Evolutionary conservation across 495 filamentous ascomycete genomes (phyloP).

Genomic region (Aspergillus incahuasiensis): DNA sequence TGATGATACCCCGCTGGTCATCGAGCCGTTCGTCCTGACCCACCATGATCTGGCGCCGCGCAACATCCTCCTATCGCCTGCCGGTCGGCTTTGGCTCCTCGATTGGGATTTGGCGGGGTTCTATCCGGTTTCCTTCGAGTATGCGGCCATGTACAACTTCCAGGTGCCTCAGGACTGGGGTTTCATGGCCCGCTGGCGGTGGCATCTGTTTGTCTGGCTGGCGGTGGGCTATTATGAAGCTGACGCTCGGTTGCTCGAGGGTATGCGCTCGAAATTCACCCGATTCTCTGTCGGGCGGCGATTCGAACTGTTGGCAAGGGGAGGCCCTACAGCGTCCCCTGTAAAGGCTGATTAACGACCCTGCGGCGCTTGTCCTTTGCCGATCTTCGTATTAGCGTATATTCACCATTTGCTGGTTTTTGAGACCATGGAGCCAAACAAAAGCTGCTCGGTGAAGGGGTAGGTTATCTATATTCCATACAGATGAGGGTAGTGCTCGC

Average conservation of each 20-base stretch:
- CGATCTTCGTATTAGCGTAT: no score
- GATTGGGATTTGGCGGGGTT: conserved; percentile 20
- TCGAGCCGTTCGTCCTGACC: no score
- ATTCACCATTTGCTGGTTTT: no score
- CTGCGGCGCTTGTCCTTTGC: no score
- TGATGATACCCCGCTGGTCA: no score
- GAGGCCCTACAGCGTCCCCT: not conserved
- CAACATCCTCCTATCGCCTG: no score
- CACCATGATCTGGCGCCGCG: no score
- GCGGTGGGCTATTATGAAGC: conserved; percentile 12
- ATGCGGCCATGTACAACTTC: conserved; percentile 21
- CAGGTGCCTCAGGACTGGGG: conserved; percentile 10
- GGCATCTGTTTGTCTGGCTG: conserved; percentile 18
- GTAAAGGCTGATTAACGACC: no score
- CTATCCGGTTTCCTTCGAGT: conserved; percentile 18
- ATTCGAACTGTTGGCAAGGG: conserved; percentile 11
- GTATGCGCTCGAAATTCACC: conserved; percentile 13
- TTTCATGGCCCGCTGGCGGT: conserved; percentile 9
- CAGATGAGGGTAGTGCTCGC: no score
- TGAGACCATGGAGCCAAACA: no score
- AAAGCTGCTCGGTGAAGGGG: no score
- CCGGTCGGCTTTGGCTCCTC: conserved; percentile 15
- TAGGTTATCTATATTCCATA: no score
- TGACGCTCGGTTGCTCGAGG: conserved; percentile 3
- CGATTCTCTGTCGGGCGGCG: conserved; percentile 10